A percentile compares a stretch with the other conserved stretches of the same genome.
phyloP scores from a whole-genome alignment of 768 basidiomycete genomes.

The Suillus paluster region DNA sequence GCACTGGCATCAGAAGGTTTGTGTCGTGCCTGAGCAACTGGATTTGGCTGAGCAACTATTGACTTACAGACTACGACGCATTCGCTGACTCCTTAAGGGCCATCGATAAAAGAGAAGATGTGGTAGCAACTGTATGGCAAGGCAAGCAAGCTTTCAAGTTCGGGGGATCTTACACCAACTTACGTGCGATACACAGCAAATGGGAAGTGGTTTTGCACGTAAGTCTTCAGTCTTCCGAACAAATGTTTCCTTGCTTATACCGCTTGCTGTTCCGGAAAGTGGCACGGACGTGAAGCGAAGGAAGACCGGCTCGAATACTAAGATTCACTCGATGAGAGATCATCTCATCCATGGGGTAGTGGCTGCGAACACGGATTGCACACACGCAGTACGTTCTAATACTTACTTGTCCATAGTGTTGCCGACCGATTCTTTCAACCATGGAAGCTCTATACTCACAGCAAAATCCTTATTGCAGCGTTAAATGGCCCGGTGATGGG shows the following conservation, averaged over 20 bases:
- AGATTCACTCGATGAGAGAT: slow-evolving; percentile 40
- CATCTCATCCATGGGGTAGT: slow-evolving; percentile 51
- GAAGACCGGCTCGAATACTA: slow-evolving; percentile 18
- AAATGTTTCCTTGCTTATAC: background rate
- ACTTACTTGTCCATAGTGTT: background rate
- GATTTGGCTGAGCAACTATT: background rate
- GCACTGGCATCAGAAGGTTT: slow-evolving; percentile 57
- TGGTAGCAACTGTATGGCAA: slow-evolving; percentile 71
- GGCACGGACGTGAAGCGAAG: slow-evolving; percentile 58
- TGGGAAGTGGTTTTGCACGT: slow-evolving; percentile 80
- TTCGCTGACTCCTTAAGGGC: slow-evolving; percentile 61
- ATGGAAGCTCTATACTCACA: slow-evolving; percentile 64
- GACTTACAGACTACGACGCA: slow-evolving; percentile 57
- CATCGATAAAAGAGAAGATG: slow-evolving; percentile 63
- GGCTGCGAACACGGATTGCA: slow-evolving; percentile 59
- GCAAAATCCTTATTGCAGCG: slow-evolving; percentile 71
- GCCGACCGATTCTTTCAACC: background rate
- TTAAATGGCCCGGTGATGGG: slow-evolving; percentile 80
- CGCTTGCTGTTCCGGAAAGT: slow-evolving; percentile 35
- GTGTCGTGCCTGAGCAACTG: slow-evolving; percentile 23
- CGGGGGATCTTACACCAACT: background rate
- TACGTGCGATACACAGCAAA: slow-evolving; percentile 44
- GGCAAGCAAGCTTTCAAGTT: slow-evolving; percentile 37
- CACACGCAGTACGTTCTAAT: slow-evolving; percentile 56
- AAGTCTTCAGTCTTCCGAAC: slow-evolving; percentile 28